Base-by-base conservation (phyloP, 2,329 filamentous ascomycete genomes). In the Pyrenochaeta sp. region DNA sequence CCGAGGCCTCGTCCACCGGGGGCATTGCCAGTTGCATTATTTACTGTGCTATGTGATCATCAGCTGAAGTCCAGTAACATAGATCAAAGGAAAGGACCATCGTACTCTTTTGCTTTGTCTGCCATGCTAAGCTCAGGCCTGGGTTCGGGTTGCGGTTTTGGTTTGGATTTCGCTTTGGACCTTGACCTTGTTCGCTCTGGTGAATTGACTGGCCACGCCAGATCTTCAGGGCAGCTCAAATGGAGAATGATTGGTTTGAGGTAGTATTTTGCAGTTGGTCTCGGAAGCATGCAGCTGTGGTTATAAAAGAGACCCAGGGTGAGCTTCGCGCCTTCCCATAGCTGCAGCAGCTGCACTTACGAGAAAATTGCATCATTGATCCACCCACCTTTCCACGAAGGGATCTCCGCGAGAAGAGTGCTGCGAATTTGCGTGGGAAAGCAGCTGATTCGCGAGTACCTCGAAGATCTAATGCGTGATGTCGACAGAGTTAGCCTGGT, bases 351-450 rank as follows among this genome's bases (percentile, higher is more conserved):
- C 40, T 50, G 54, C 43, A 43, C 25, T 48, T 43, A 43, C n/a
- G 10, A 19, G 19, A 30, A n/a, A 53, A 34, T 48, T 59, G 49
- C 53, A 64, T 58, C 51, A 64, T 58, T 37, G 61, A 58, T 52
- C 49, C 42, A 36, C 12, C 19, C 19, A 19, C 19, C 19, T 10
- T 12, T 36, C 32, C 12, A 15, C 8, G 32, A 13, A 36, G 12
- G 8, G 32, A 15, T 36, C 32, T 36, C 32, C 12, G 32, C 12
- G 12, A 12, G 32, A 10, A 12, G 9, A 15, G 12, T 8, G 8
- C 32, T 3, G 3, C 32, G 32, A 36, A 36, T 36, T 36, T 5
- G 12, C 12, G 32, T 15, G 32, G 3, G 3, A 36, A 15, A 36
- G 32, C 32, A 12, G 37, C 28, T 46, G 42, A 58, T 54, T 66